Conservation (phyloP, 2,329 filamentous ascomycete species). For the Tolypocladium amazonense region DNA sequence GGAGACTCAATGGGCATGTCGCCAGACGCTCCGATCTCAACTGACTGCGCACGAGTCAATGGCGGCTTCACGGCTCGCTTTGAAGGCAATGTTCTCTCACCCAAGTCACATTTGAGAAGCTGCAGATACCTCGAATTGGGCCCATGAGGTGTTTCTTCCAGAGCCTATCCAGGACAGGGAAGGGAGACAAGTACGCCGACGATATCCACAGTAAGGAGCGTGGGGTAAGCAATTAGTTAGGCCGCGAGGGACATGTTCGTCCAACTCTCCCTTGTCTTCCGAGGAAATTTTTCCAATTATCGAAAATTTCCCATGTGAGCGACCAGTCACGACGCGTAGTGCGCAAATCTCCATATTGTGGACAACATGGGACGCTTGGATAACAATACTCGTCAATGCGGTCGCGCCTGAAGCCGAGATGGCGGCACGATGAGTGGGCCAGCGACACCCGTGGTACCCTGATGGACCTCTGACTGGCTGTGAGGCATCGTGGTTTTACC, state of each 20-base stretch:
- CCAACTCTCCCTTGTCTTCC: neutral
- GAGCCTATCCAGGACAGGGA: neutral
- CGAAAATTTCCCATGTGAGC: neutral
- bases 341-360: neutral
- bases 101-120: neutral
- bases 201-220: neutral
- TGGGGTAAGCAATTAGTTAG: neutral
- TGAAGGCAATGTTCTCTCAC: neutral
- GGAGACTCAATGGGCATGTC: neutral
- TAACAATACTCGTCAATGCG: neutral
- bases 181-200: neutral
- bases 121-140: neutral
- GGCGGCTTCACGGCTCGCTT: neutral
- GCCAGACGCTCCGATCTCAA: neutral
- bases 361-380: neutral
- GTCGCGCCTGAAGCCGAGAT: neutral
- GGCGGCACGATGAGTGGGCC: neutral
- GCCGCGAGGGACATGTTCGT: neutral
- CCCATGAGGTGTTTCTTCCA: neutral
- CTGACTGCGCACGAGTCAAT: neutral
- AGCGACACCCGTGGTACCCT: neutral
- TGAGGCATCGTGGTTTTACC: neutral
- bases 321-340: neutral
- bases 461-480: neutral
- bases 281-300: neutral